Percentiles rank a stretch among this genome's conserved stretches.
Conservation (phyloP, 768 basidiomycete species). For the Suillus fuscotomentosus region DNA sequence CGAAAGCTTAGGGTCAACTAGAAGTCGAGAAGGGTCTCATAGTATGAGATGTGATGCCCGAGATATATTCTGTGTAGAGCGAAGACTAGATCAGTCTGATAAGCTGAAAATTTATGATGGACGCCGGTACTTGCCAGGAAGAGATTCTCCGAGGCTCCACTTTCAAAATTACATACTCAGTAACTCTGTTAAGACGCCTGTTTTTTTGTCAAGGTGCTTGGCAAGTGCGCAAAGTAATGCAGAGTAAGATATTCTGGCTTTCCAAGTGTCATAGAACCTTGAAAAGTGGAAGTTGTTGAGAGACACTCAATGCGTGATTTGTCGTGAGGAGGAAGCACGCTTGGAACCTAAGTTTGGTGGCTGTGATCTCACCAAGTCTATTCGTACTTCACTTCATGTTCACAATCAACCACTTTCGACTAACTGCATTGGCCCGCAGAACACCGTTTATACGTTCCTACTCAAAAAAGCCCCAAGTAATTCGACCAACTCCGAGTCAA, state of each 20-base stretch:
- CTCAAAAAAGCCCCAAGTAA: background rate
- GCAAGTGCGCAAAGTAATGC: background rate
- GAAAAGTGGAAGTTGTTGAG: background rate
- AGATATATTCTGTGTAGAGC: slow-evolving; percentile 40
- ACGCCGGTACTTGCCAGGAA: slow-evolving; percentile 33
- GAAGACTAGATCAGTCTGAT: slow-evolving; percentile 1
- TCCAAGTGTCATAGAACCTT: background rate
- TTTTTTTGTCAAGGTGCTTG: background rate
- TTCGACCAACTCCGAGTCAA: background rate
- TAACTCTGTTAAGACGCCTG: background rate
- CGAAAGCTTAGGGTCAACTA: slow-evolving; percentile 41
- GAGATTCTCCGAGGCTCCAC: slow-evolving; percentile 24
- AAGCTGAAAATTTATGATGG: background rate
- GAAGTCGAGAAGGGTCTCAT: slow-evolving; percentile 49
- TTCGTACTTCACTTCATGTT: background rate
- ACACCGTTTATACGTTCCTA: background rate
- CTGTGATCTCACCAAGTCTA: background rate
- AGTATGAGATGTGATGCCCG: slow-evolving; percentile 48
- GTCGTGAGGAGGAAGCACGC: background rate
- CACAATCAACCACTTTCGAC: background rate
- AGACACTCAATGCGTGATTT: background rate
- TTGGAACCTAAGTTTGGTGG: background rate
- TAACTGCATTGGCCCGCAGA: slow-evolving; percentile 1
- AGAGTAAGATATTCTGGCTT: background rate
- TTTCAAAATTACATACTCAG: background rate